Evolutionary conservation across 1,284 basidiomycete species (phyloP), one percentile per base, ranked within the genome.

Genomic region (Cryptococcus depauperatus): DNA sequence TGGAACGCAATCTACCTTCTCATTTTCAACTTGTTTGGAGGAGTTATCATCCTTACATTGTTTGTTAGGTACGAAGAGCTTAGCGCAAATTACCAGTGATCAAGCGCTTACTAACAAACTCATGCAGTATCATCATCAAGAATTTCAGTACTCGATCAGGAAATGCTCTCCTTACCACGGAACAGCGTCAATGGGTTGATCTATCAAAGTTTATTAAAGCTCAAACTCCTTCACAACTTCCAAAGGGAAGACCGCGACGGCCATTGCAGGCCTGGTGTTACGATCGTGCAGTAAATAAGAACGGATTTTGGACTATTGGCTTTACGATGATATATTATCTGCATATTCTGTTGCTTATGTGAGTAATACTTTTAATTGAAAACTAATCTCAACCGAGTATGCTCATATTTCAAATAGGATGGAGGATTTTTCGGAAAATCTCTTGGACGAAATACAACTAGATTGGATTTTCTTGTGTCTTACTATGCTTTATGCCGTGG

Each of bases 161-260:
- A 26, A 80, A 79, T 28, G 90, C 84, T 4, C 80, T 85, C 47
- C 74, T 86, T 37, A 97, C 91, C 0, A 79, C 83, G 43, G 78
- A 88, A n/a, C 93, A 97, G 65, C 75, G 85, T 46, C 89, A 92
- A 66, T 98, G 93, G 93, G 85, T 92, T 46, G 90, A 97, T 67
- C 70, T 98, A 18, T 81, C 87, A 56, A 89, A 90, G 62, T 76
- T 93, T 37, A 85, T 98, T 67, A 81, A 77, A 46, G 82, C 89
- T 21, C 91, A 97, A 62, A 77, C 80, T 27, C 92, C 93, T 0
- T 87, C 89, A 81, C 5, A 74, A 64, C 5, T 79, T 70, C 62
- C 57, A 47, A 44, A 55, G 43, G 33, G 44, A n/a, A 42, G 54
- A 16, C 66, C 63, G 1, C 26, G 42, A 4, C 45, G 50, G 14